Evolutionary conservation across 768 basidiomycete species (phyloP).

Genomic region (Neoboletus magnificus): DNA sequence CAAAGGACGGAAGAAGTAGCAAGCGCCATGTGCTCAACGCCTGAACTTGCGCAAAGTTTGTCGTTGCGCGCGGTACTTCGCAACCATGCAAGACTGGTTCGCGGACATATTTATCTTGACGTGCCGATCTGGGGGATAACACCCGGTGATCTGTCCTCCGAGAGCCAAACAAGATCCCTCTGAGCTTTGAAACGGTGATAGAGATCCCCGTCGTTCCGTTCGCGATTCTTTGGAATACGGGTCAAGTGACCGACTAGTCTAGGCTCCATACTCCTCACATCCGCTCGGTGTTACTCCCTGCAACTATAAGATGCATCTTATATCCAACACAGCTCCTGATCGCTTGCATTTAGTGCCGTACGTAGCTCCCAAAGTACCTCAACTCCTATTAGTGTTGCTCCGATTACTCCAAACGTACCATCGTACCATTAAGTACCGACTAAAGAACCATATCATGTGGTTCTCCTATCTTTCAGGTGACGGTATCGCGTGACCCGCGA

Average conservation of each 20-base stretch:
- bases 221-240: background rate
- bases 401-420: background rate
- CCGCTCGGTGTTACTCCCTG: background rate
- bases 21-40: background rate
- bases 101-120: conserved; percentile 3
- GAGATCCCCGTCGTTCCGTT: background rate
- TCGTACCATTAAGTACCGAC: background rate
- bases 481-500: background rate
- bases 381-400: background rate
- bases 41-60: background rate
- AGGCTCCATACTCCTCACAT: background rate
- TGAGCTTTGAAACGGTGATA: background rate
- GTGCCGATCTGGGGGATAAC: background rate
- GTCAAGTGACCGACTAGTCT: background rate
- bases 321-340: background rate
- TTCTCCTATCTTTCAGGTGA: background rate
- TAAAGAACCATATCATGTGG: background rate
- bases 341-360: background rate
- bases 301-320: background rate
- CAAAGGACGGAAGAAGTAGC: conserved; percentile 43
- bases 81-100: background rate
- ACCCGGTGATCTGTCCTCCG: background rate
- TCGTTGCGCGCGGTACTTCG: background rate
- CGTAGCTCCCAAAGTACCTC: background rate
- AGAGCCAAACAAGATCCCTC: background rate